A percentile compares a stretch with the other conserved stretches of the same genome.
Evolutionary conservation across 768 basidiomycete genomes (phyloP).

Genomic region (Cantharellus cinnabarinus): DNA sequence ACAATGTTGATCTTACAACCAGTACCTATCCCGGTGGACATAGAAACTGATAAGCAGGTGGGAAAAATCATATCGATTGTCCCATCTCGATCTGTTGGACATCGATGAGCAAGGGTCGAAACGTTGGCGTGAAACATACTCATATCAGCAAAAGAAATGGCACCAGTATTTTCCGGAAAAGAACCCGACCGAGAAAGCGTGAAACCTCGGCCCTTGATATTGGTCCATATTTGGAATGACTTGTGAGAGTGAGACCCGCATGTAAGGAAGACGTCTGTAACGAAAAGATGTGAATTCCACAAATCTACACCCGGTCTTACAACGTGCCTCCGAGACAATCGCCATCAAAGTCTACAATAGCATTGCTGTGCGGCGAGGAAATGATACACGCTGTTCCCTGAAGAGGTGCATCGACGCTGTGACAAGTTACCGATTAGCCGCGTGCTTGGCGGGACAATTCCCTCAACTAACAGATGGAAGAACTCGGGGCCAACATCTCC

Average conservation of each 20-base stretch:
- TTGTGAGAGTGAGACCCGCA: constrained; percentile 39
- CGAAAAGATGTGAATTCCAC: background rate
- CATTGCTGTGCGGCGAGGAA: constrained; percentile 86
- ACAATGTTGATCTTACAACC: constrained; percentile 77
- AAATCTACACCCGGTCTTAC: background rate
- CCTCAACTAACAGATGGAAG: background rate
- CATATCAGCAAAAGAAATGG: constrained; percentile 78
- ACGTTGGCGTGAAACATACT: constrained; percentile 27
- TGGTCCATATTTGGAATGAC: constrained; percentile 83
- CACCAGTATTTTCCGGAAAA: constrained; percentile 57
- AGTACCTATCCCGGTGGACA: constrained; percentile 45
- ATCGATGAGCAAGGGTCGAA: background rate
- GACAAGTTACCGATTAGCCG: background rate
- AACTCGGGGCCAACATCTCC: constrained; percentile 13
- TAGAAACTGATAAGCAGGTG: constrained; percentile 54
- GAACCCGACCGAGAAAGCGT: constrained; percentile 39
- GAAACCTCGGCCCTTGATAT: constrained; percentile 64
- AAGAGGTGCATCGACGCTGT: constrained; percentile 39
- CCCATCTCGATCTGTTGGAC: constrained; percentile 58
- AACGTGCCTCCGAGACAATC: constrained; percentile 79
- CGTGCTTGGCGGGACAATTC: background rate
- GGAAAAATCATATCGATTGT: constrained; percentile 90
- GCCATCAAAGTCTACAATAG: constrained; percentile 82
- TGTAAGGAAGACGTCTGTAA: constrained; percentile 66
- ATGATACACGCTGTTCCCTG: constrained; percentile 45